Conservation (phyloP, 202 grass and related monocot species). For the Brachypodium distachyon region DNA sequence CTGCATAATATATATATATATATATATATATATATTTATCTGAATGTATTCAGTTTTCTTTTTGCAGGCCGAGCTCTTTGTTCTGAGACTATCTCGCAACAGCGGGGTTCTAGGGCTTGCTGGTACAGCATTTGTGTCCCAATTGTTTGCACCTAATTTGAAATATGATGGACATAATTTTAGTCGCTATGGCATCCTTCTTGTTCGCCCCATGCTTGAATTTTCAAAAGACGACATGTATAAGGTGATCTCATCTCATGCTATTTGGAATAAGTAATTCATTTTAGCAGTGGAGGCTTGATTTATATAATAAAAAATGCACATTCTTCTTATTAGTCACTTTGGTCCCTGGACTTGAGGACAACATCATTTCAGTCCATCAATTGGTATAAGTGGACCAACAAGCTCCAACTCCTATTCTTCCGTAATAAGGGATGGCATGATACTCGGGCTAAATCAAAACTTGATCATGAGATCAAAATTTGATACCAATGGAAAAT, state of each 20-base stretch:
- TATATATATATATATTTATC: slow-evolving; percentile 11
- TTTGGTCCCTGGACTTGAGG: no score
- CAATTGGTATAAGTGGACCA: not conserved
- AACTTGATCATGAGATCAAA: not conserved
- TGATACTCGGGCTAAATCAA: not conserved
- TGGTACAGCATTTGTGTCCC: slow-evolving; percentile 81
- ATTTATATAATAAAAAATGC: not conserved
- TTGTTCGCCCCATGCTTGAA: slow-evolving; percentile 93
- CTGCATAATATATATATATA: not conserved
- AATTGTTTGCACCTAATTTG: slow-evolving; percentile 53
- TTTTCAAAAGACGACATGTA: slow-evolving; percentile 96
- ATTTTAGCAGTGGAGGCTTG: not conserved
- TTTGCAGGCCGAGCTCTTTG: slow-evolving; percentile 83
- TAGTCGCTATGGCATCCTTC: slow-evolving; percentile 41
- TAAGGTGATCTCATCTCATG: slow-evolving; percentile 37
- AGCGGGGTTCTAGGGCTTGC: slow-evolving; percentile 95
- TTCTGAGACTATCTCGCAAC: slow-evolving; percentile 86
- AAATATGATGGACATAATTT: slow-evolving; percentile 45
- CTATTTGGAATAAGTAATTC: not conserved
- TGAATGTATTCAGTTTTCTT: slow-evolving; percentile 12
- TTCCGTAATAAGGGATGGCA: not conserved
- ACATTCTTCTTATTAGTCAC: no score
- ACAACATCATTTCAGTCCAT: not conserved
- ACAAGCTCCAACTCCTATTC: not conserved
- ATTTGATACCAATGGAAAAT: not conserved